A percentile compares a stretch with the other conserved stretches of the same genome.
phyloP scores from a whole-genome alignment of 2,329 filamentous ascomycete genomes.

The Neofusicoccum umdonicola region DNA sequence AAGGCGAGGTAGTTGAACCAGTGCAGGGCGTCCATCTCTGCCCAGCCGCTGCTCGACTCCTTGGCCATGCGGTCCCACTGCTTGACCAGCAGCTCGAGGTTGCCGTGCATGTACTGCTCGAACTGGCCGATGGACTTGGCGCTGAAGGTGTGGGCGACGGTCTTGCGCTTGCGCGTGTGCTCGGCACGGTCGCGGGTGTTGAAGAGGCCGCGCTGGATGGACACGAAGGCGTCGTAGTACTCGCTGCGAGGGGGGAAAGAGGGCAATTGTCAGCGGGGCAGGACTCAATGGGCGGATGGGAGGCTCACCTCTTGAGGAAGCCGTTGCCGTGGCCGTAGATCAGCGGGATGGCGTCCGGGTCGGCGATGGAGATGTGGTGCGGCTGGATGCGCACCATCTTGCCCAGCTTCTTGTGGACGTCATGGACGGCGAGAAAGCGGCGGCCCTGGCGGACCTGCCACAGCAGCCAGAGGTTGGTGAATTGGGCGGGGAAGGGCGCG shows the following conservation, averaged over 20 bases:
- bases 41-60: constrained; percentile 53
- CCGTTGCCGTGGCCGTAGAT: constrained; percentile 68
- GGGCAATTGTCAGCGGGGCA: background rate
- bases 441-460: constrained; percentile 60
- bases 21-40: constrained; percentile 68
- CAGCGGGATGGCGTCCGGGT: constrained; percentile 70
- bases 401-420: constrained; percentile 71
- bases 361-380: constrained; percentile 77
- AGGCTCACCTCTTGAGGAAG: constrained; percentile 46
- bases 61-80: constrained; percentile 68
- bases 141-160: constrained; percentile 82
- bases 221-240: constrained; percentile 90
- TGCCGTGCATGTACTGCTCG: constrained; percentile 82
- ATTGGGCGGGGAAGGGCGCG: constrained; percentile 62
- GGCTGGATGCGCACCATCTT: constrained; percentile 82
- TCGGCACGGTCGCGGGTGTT: constrained; percentile 80
- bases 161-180: constrained; percentile 86
- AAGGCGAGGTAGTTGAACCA: constrained; percentile 75
- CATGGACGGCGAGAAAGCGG: constrained; percentile 59
- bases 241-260: constrained; percentile 51
- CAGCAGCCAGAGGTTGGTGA: constrained; percentile 80
- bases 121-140: constrained; percentile 79
- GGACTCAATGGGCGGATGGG: background rate
- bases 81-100: constrained; percentile 69
- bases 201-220: constrained; percentile 81